Percentiles rank a stretch among this genome's conserved stretches.
These are phyloP conservation scores for Hevea brasiliensis DNA, from an alignment of 345 rosid species.

Conservation along the genomic window DNA sequence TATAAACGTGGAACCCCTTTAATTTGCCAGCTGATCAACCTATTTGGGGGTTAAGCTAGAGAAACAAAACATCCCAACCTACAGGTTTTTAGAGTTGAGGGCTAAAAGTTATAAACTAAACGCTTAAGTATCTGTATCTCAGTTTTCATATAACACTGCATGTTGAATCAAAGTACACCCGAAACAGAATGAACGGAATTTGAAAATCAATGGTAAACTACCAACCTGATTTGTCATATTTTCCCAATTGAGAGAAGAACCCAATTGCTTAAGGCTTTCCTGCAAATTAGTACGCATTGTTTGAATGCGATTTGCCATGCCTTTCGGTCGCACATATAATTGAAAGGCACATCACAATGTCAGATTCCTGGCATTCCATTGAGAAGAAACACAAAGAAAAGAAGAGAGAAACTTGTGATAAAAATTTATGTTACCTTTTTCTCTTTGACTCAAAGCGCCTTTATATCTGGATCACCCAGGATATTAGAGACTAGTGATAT, in stretches of 20 bases:
- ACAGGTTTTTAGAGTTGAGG: conserved; percentile 15
- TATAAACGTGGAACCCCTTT: conserved; percentile 50
- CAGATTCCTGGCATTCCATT: not conserved
- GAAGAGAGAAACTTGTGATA: not conserved
- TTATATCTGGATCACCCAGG: conserved; percentile 41
- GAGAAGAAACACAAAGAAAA: not conserved
- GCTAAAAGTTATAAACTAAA: not conserved
- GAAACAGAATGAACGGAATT: not conserved
- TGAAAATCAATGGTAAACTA: conserved; percentile 6
- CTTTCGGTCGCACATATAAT: conserved; percentile 23
- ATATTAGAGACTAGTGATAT: conserved; percentile 47
- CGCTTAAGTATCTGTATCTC: not conserved
- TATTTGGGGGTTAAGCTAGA: conserved; percentile 49
- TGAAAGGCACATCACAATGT: conserved; percentile 16
- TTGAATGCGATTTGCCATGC: conserved; percentile 45
- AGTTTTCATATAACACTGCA: not conserved
- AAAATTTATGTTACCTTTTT: conserved; percentile 38
- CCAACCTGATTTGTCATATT: conserved; percentile 59
- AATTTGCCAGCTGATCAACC: conserved; percentile 36
- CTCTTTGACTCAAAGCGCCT: conserved; percentile 50
- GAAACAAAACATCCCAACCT: conserved; percentile 65
- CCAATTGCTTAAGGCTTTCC: conserved; percentile 42
- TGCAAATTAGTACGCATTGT: conserved; percentile 39
- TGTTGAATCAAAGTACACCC: not conserved
- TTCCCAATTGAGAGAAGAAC: conserved; percentile 56